Evolutionary conservation across 805 yeast genomes (phyloP).

Genomic region (Metschnikowia vanudenii): DNA sequence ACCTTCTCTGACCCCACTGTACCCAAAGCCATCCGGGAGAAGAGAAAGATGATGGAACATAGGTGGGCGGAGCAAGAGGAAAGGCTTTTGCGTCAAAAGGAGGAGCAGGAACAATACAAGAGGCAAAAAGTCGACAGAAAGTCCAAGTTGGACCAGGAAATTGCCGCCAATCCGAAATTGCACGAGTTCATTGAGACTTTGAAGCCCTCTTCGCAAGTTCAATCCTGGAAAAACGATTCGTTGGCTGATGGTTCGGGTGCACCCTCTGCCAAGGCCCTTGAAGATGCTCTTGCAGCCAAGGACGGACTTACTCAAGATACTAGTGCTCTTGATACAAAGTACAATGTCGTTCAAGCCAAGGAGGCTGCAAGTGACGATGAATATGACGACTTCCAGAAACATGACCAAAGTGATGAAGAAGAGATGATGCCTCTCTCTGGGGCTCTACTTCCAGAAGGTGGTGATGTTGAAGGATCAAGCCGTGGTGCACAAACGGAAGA

Average conservation of each 20-base stretch:
- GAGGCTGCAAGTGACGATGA: slow-evolving; percentile 53
- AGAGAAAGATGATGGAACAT: slow-evolving; percentile 44
- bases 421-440: slow-evolving; percentile 45
- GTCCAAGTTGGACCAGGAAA: slow-evolving; percentile 55
- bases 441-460: slow-evolving; percentile 1
- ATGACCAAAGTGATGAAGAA: slow-evolving; percentile 45
- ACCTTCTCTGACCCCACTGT: slow-evolving; percentile 81
- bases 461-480: slow-evolving; percentile 13
- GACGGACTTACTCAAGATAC: slow-evolving; percentile 14
- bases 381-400: slow-evolving; percentile 44
- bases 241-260: slow-evolving; percentile 46
- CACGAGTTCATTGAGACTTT: slow-evolving; percentile 80
- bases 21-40: slow-evolving; percentile 54
- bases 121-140: slow-evolving; percentile 35
- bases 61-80: slow-evolving; percentile 42
- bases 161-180: slow-evolving; percentile 62
- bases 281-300: slow-evolving; percentile 37
- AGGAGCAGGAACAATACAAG: slow-evolving; percentile 37
- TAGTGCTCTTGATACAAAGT: slow-evolving; percentile 10
- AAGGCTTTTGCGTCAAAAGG: slow-evolving; percentile 36
- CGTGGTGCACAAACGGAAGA: slow-evolving; percentile 6
- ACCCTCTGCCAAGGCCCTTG: slow-evolving; percentile 45
- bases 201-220: slow-evolving; percentile 68
- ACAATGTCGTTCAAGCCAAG: slow-evolving; percentile 37
- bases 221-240: slow-evolving; percentile 74